phyloP scores from a whole-genome alignment of 116 monocot species.

The Posidonia oceanica region DNA sequence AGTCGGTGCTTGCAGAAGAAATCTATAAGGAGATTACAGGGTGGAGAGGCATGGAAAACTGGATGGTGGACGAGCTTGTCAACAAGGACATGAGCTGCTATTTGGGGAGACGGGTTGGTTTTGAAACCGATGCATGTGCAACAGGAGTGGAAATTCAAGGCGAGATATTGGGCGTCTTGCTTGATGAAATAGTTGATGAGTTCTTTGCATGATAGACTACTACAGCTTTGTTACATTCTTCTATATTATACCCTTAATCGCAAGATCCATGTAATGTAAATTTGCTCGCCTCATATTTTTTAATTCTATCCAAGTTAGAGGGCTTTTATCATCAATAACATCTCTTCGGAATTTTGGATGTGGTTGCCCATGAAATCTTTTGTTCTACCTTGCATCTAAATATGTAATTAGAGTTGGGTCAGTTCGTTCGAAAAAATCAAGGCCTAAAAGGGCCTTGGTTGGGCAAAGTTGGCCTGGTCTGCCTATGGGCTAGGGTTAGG shows the following conservation, averaged over 20 bases:
- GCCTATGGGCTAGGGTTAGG: no score
- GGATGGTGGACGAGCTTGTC: constrained; percentile 79
- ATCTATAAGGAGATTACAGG: constrained; percentile 41
- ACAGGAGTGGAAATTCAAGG: constrained; percentile 35
- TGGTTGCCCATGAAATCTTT: no score
- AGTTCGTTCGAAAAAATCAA: no score
- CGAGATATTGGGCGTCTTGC: constrained; percentile 30
- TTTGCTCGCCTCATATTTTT: no score
- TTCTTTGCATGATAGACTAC: background rate
- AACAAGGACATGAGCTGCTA: constrained; percentile 65
- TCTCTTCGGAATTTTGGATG: no score
- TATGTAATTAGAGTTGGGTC: no score
- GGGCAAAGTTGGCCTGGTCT: no score
- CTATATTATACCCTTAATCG: background rate
- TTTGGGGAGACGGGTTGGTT: constrained; percentile 59
- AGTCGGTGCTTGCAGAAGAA: constrained; percentile 29
- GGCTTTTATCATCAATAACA: no score
- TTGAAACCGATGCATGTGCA: constrained; percentile 60
- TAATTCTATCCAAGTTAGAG: no score
- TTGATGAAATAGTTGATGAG: constrained; percentile 65
- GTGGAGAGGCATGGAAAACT: constrained; percentile 55
- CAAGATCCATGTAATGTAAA: no score
- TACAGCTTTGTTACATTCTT: background rate
- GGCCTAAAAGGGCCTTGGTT: no score
- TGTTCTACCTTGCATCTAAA: no score